Evolutionary conservation across 192 early-diverging fungal species (phyloP), one percentile per base, ranked within the genome.

Genomic region (Coemansia sp.): DNA sequence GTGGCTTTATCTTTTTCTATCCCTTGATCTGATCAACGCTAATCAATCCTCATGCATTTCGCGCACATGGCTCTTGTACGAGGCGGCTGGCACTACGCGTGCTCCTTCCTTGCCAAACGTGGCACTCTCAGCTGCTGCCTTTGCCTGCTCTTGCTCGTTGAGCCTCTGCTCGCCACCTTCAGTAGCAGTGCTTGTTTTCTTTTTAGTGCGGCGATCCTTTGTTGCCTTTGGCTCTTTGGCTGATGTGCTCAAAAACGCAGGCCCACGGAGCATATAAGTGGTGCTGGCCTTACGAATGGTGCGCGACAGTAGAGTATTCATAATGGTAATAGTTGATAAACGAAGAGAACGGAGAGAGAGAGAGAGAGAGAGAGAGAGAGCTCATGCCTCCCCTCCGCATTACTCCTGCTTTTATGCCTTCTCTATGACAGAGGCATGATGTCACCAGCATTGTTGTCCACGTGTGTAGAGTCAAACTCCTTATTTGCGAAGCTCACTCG

Each of bases 111-210:
- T 29, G 62, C 67, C 68, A 27, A 39, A 73, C 11, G 59, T 57
- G 14, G 72, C 68, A 4, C 65, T 67, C 3, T 45, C 17, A 17
- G 62, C 72, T 2, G 78, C 78, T 2, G 70, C 68, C 9, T 19
- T 37, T 3, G 74, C 74, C 34, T 67, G 34, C 7, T 64, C 60
- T 17, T 51, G 33, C 57, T 76, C 74, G 53, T 67, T 40, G 21
- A 56, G 44, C n/a, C 68, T 34, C 51, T 59, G 35, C 42, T 56
- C 62, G n/a, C 67, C 66, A 0, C 6, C 46, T 8, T 6, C 35
- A 6, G 44, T 56, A n/a, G 11, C 17, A n/a, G 64, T 40, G 33
- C 54, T 45, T n/a, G 24, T 37, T 35, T 61, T 48, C 69, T 62
- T 63, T 75, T 63, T 33, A 59, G 63, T 9, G 53, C 56, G 54